Evolutionary conservation across 768 basidiomycete genomes (phyloP), one percentile per base, ranked within the genome.

Genomic region (Phanerodontia chrysosporium): DNA sequence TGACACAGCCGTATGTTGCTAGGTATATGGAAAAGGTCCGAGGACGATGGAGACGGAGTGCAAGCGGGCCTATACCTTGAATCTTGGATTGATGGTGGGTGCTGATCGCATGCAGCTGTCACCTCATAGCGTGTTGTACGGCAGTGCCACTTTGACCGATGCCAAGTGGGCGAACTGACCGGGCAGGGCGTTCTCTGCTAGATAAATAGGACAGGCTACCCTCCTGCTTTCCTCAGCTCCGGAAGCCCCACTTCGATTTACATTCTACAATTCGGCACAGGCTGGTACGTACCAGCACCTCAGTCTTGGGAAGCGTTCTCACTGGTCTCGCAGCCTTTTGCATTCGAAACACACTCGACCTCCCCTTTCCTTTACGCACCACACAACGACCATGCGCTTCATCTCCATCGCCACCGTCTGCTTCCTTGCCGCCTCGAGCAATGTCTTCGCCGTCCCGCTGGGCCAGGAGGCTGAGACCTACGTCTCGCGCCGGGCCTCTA

Each of bases 321-420:
- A 42, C 18, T 42, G 8, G 46, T 22, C 5, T 9, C 25, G 9
- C 46, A 48, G 22, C 46, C 46, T 10, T 18, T 25, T 48, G 16
- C 18, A 25, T 13, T 18, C 14, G 5, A 9, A 48, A 25, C 46
- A 25, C 46, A 13, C 25, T 48, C 46, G 27, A 55, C n/a, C 36
- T 8, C 21, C 12, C 32, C 51, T 8, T 32, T 32, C 51, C 5
- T 32, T 36, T 29, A 32, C 51, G 27, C 32, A 8, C 18, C 27
- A 48, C 6, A 48, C 46, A 18, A 13, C 39, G 48, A 58, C 27
- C 51, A 58, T 58, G 51, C 51, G 57, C 49, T 30, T 51, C 30
- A 24, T 29, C 10, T 24, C 49, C 48, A n/a, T 35, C n/a, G 21
- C 39, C 24, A 21, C 48, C 51, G 10, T 52, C 57, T 1, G 32